Conservation (phyloP, 768 basidiomycete species). For the Sporobolomyces pararoseus region DNA sequence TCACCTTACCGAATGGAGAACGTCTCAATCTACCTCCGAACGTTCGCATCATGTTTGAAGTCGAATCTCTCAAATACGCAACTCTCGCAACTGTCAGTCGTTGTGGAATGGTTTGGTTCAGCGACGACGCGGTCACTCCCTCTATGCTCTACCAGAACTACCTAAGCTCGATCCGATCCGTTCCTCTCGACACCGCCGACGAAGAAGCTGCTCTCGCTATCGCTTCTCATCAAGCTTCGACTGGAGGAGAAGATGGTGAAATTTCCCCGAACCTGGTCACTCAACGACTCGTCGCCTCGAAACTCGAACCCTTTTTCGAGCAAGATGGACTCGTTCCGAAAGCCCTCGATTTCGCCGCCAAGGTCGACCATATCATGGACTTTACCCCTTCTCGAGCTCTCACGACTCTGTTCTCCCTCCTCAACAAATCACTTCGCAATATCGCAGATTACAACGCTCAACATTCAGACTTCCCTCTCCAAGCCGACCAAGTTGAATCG, state of each 20-base stretch:
- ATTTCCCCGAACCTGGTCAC: slow-evolving; percentile 54
- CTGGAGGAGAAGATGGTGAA: slow-evolving; percentile 7
- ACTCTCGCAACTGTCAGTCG: slow-evolving; percentile 98
- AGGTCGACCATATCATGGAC: slow-evolving; percentile 98
- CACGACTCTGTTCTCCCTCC: slow-evolving; percentile 89
- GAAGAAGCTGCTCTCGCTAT: slow-evolving; percentile 52
- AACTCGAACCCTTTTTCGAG: slow-evolving; percentile 70
- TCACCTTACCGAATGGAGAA: slow-evolving; percentile 96
- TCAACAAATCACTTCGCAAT: slow-evolving; percentile 93
- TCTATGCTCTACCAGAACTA: slow-evolving; percentile 89
- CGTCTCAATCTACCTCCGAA: slow-evolving; percentile 94
- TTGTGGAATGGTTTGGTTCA: slow-evolving; percentile 99
- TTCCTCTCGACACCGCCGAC: slow-evolving; percentile 82
- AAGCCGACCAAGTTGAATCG: slow-evolving; percentile 76
- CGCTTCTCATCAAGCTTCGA: neutral
- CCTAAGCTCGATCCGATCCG: slow-evolving; percentile 66
- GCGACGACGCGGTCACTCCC: slow-evolving; percentile 87
- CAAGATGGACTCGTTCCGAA: slow-evolving; percentile 74
- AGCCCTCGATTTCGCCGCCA: slow-evolving; percentile 72
- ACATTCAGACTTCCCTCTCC: slow-evolving; percentile 88
- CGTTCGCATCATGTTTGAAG: slow-evolving; percentile 99
- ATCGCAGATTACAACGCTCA: slow-evolving; percentile 90
- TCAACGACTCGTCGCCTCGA: slow-evolving; percentile 60
- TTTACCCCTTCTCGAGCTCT: slow-evolving; percentile 87
- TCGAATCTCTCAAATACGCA: slow-evolving; percentile 93